Evolutionary conservation across 2,329 filamentous ascomycete species (phyloP).

Genomic region (Alternaria sp.): DNA sequence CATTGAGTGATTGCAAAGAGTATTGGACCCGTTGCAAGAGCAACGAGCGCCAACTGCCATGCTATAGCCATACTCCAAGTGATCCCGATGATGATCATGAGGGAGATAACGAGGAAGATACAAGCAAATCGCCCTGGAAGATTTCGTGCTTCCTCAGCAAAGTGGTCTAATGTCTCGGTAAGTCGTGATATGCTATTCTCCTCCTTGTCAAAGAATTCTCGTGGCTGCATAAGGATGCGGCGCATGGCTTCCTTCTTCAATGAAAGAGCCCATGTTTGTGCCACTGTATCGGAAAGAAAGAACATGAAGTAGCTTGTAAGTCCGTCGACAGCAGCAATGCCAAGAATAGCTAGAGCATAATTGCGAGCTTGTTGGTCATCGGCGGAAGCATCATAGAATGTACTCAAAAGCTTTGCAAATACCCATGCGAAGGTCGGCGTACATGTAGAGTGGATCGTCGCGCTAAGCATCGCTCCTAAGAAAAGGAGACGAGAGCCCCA

Average conservation of each 20-base stretch:
- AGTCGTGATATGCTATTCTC: constrained; percentile 71
- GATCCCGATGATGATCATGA: constrained; percentile 74
- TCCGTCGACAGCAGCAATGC: constrained; percentile 72
- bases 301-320: constrained; percentile 70
- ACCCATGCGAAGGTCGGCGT: constrained; percentile 80
- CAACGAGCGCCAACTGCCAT: constrained; percentile 83
- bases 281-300: constrained; percentile 74
- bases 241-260: constrained; percentile 73
- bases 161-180: constrained; percentile 76
- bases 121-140: constrained; percentile 80
- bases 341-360: constrained; percentile 76
- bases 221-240: constrained; percentile 77
- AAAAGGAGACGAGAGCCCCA: constrained; percentile 63
- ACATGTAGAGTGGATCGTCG: constrained; percentile 69
- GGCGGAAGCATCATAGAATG: constrained; percentile 67
- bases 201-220: constrained; percentile 77
- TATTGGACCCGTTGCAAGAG: constrained; percentile 72
- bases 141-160: constrained; percentile 87
- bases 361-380: constrained; percentile 61
- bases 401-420: constrained; percentile 74
- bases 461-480: constrained; percentile 66
- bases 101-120: constrained; percentile 69
- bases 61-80: constrained; percentile 76
- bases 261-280: constrained; percentile 78
- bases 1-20: constrained; percentile 71